Evolutionary conservation across 1,284 basidiomycete species (phyloP).

Genomic region (Crepidotus sp.): DNA sequence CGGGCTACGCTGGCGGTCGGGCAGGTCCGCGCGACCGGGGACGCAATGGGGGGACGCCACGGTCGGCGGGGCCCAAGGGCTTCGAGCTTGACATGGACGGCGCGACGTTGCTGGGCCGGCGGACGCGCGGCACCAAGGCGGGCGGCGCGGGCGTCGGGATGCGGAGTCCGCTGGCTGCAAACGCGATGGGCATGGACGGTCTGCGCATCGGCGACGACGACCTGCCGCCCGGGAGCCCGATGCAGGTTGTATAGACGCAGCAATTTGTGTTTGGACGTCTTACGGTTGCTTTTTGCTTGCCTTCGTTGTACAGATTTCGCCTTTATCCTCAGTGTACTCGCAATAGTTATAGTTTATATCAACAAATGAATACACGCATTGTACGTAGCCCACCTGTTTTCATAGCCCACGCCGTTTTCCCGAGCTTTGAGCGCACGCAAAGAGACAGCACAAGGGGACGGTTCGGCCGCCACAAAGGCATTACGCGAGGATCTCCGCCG

Average conservation of each 20-base stretch:
- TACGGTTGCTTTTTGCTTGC: neutral
- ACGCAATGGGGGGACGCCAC: slow-evolving; percentile 14
- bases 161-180: slow-evolving; percentile 33
- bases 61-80: slow-evolving; percentile 22
- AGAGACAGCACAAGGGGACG: neutral
- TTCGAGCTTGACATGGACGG: slow-evolving; percentile 82
- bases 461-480: neutral
- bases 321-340: slow-evolving; percentile 1
- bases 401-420: no score
- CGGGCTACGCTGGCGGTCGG: slow-evolving; percentile 46
- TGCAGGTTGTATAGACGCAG: slow-evolving; percentile 23
- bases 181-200: slow-evolving; percentile 25
- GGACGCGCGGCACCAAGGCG: slow-evolving; percentile 39
- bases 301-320: slow-evolving; percentile 6
- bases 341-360: slow-evolving; percentile 15
- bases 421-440: slow-evolving; percentile 5
- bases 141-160: slow-evolving; percentile 22
- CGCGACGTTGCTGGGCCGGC: slow-evolving; percentile 75
- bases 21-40: slow-evolving; percentile 68
- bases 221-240: slow-evolving; percentile 31
- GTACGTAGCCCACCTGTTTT: neutral
- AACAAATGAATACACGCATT: slow-evolving; percentile 11
- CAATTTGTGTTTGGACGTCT: neutral
- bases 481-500: slow-evolving; percentile 7
- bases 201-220: slow-evolving; percentile 25